Evolutionary conservation across 495 filamentous ascomycete genomes (phyloP).

Genomic region (Cudoniella acicularis): DNA sequence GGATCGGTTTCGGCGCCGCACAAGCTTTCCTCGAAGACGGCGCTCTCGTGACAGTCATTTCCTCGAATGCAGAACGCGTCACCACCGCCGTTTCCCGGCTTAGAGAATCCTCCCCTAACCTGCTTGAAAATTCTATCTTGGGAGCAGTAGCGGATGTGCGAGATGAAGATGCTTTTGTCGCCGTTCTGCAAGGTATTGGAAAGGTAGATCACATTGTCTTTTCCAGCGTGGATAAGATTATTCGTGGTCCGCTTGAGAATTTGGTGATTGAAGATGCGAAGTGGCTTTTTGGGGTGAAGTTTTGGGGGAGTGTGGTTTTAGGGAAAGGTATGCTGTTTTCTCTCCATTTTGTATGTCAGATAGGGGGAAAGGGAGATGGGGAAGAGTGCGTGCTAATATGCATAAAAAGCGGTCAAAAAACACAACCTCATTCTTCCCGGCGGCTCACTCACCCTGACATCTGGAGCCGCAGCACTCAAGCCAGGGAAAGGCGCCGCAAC

Average conservation of each 20-base stretch:
- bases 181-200: slow-evolving; percentile 28
- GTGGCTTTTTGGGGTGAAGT: slow-evolving; percentile 41
- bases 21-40: slow-evolving; percentile 40
- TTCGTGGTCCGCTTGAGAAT: slow-evolving; percentile 36
- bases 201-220: slow-evolving; percentile 42
- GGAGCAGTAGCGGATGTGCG: slow-evolving; percentile 35
- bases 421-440: slow-evolving; percentile 37
- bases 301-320: slow-evolving; percentile 38
- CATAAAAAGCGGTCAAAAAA: slow-evolving; percentile 31
- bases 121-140: no score
- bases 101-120: slow-evolving; percentile 7
- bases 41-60: slow-evolving; percentile 45
- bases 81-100: slow-evolving; percentile 29
- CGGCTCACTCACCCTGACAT: slow-evolving; percentile 51
- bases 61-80: slow-evolving; percentile 37
- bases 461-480: slow-evolving; percentile 37
- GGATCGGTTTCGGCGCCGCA: slow-evolving; percentile 50
- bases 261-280: slow-evolving; percentile 34
- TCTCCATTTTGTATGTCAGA: neutral
- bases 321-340: slow-evolving; percentile 30
- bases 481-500: slow-evolving; percentile 37
- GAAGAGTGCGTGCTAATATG: neutral
- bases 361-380: neutral
- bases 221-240: slow-evolving; percentile 41
- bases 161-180: slow-evolving; percentile 33